Base-by-base conservation (phyloP, 441 rosid species). In the Croton setiger region DNA sequence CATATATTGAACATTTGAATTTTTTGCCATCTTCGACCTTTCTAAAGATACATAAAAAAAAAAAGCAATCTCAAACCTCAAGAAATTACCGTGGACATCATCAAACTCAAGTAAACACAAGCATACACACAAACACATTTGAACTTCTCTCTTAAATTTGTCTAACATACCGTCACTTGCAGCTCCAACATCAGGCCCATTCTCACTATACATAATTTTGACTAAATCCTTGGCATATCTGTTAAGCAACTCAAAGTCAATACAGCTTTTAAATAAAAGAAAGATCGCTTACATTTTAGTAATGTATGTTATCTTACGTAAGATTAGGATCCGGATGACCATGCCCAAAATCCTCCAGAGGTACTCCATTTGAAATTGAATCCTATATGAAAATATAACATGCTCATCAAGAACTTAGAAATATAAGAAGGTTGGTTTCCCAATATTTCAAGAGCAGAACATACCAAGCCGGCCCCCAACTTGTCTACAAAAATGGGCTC, bases 271-370 rank as follows among this genome's bases (percentile, higher is more conserved):
- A 70, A 63, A 57, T 45, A 64, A 69, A 27, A 52, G 20, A 59
- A 48, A 63, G 67, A 54, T 63, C 23, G 67, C 60, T 43, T 56
- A 45, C 58, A 33, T 21, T 56, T 68, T 48, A 37, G 68, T 12
- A 21, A 17, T 31, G n/a, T 51, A 5, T 36, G 70, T 57, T 57
- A 58, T 69, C 95, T 86, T 83, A 92, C 93, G 93, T 89, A 58
- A 95, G 94, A 82, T 95, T 95, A 70, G 97, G 99, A 81, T 92
- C 97, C 17, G 99, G 99, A 85, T 92, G 98, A 67, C 99, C 97
- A 80, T 86, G 98, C 55, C 96, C 97, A 85, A 92, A 95, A 85
- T 92, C 99, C 83, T 89, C 96, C 31, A 84, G 74, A 69, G 99
- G 98, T 67, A 87, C 89, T 76, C 97, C 98, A 68, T 90, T 92